Base-by-base conservation (phyloP, 768 basidiomycete genomes). In the Pholiota conissans region DNA sequence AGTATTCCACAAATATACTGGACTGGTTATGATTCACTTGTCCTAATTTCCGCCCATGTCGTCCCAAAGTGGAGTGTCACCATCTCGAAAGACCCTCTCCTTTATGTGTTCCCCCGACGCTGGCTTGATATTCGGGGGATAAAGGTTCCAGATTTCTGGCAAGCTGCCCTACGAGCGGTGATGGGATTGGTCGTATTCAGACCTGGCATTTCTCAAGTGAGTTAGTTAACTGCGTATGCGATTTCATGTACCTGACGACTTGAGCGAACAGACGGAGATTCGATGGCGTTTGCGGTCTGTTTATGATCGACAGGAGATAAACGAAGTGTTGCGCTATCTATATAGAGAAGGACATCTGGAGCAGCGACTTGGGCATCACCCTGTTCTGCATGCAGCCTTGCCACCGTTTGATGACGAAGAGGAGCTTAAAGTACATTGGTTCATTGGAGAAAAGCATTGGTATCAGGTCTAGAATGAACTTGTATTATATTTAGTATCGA, bases 121-220 rank as follows among this genome's bases (percentile, higher is more conserved):
- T 93, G 91, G 91, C 71, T 90, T 37, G 88, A 91, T 67, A 81
- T 91, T 54, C 73, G 74, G n/a, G 91, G 91, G 3, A 63, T 64
- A 14, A 84, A 76, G 63, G 73, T 91, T 32, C 67, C 72, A 9
- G 84, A 86, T 56, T 78, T 81, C 34, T 93, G 91, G 91, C 79
- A 83, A 54, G 82, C 87, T n/a, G 90, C 85, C 7, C 65, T 87
- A 45, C 78, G 83, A 61, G 87, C 90, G 6, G 84, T 91, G 42
- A 79, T 86, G 52, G 83, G 89, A 7, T 70, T 84, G 24, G 67
- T 93, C 35, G 70, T 89, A 37, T 84, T 89, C 59, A 80, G 85
- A 59, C 91, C 91, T 22, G 91, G 91, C 2, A 82, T 91, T 52
- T 78, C 84, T 29, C 84, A 90, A 79, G 91, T 89, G 63, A 61